These are phyloP conservation scores for Yarrowia deformans DNA, from an alignment of 805 yeast genomes.

Conservation along the genomic window DNA sequence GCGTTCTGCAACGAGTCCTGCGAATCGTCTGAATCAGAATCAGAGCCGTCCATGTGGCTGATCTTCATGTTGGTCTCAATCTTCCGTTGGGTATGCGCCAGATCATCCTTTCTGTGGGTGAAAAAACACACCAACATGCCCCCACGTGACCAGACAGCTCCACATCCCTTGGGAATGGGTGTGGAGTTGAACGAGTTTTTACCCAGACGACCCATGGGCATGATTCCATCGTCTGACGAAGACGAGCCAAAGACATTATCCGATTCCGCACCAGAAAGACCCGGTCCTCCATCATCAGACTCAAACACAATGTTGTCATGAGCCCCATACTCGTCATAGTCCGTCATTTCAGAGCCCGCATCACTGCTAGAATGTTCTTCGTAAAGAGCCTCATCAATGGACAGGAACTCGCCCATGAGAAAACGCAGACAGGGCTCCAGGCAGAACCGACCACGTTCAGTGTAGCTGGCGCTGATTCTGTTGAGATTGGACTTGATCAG, in stretches of 20 bases:
- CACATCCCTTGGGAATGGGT: constrained; percentile 92
- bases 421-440: constrained; percentile 80
- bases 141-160: constrained; percentile 83
- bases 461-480: constrained; percentile 63
- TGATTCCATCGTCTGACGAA: constrained; percentile 35
- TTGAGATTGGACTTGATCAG: constrained; percentile 61
- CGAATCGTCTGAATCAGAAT: constrained; percentile 35
- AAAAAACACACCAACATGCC: constrained; percentile 87
- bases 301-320: constrained; percentile 44
- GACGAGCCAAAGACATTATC: constrained; percentile 38
- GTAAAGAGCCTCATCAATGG: constrained; percentile 23
- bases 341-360: constrained; percentile 52
- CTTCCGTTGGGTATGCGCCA: constrained; percentile 47
- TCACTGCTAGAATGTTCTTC: constrained; percentile 16
- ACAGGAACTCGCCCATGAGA: constrained; percentile 64
- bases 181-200: constrained; percentile 67
- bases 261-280: constrained; percentile 47
- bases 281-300: constrained; percentile 45
- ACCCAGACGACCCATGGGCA: constrained; percentile 17
- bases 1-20: constrained; percentile 27
- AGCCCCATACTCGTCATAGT: constrained; percentile 47
- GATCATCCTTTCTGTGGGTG: constrained; percentile 56
- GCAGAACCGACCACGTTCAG: constrained; percentile 68
- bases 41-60: constrained; percentile 40
- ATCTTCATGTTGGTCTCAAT: constrained; percentile 32